Base-by-base conservation (phyloP, 352 stramenopile genomes). In the Globisporangium cederbergense region DNA sequence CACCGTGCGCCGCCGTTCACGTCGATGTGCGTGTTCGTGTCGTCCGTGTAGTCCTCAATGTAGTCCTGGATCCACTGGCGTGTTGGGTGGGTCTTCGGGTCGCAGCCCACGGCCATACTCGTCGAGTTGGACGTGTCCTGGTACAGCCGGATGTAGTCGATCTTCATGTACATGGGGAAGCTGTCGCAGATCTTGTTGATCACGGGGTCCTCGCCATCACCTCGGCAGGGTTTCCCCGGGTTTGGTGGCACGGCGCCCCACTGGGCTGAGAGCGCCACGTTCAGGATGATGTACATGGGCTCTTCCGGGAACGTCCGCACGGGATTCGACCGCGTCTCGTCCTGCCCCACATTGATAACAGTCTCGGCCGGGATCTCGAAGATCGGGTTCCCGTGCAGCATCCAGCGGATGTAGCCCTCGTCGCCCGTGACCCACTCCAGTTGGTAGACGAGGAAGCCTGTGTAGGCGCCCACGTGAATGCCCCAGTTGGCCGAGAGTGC, bases 141-240 rank as follows among this genome's bases (percentile, higher is more conserved):
- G 60, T 97, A 97, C 22, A 97, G 56, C 8, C 89, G 81, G 20
- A 97, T 83, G 62, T 86, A 89, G 76, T 97, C 90, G 55, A 97
- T 85, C 49, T 88, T 85, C 60, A 96, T 16, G 47, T 62, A 81
- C 71, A 86, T 68, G 0, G 77, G 77, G 64, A 86, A 83, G 2
- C 54, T 55, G 30, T 77, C 74, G 60, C 77, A 86, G 30, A 86
- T 82, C 46, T 58, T 58, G 45, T 82, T 82, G 13, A 55, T 34
- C 13, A 47, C 34, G 20, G 68, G 28, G 45, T 79, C 64, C 0
- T 34, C 52, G 7, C 68, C 71, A 25, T 77, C 66, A 0, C 74
- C 65, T 3, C 65, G 64, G 36, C 77, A 81, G 18, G 68, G 45
- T 3, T 45, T 59, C 4, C 68, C 64, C 9, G 74, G 16, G 54